These are phyloP conservation scores for Hamamelis virginiana DNA, from an alignment of 164 flowering plant genomes.

Conservation along the genomic window DNA sequence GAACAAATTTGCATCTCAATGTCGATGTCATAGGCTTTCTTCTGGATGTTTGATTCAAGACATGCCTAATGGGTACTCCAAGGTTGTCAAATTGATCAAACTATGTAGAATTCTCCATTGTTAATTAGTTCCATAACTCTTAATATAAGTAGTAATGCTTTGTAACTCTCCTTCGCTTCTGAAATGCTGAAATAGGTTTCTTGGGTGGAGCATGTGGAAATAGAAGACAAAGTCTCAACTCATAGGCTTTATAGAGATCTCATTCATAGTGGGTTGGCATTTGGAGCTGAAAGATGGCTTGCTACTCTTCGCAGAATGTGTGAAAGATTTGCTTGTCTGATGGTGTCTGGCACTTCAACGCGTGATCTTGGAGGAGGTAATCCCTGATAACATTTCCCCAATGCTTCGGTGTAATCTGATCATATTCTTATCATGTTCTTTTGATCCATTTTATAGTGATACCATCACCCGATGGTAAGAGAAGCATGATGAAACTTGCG, in stretches of 20 bases:
- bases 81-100: slow-evolving; percentile 27
- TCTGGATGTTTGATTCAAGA: slow-evolving; percentile 69
- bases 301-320: slow-evolving; percentile 56
- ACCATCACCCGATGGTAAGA: slow-evolving; percentile 51
- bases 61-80: slow-evolving; percentile 59
- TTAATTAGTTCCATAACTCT: not conserved
- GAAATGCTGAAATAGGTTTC: slow-evolving; percentile 36
- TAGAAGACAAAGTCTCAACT: slow-evolving; percentile 47
- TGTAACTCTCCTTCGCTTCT: not conserved
- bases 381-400: not conserved
- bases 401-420: not conserved
- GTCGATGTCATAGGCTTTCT: slow-evolving; percentile 42
- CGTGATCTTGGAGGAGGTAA: slow-evolving; percentile 59
- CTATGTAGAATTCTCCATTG: not conserved
- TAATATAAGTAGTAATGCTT: not conserved
- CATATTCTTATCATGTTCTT: not conserved
- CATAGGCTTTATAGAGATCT: slow-evolving; percentile 47
- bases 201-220: slow-evolving; percentile 67
- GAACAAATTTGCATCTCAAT: slow-evolving; percentile 27
- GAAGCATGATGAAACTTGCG: slow-evolving; percentile 63
- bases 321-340: slow-evolving; percentile 51
- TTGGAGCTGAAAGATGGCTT: slow-evolving; percentile 66
- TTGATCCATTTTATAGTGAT: slow-evolving; percentile 37
- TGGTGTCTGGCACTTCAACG: slow-evolving; percentile 33
- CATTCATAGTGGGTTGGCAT: slow-evolving; percentile 46